Percentiles rank a stretch among this genome's conserved stretches.
Evolutionary conservation across 805 yeast species (phyloP).

Genomic region (Metschnikowia proteae): DNA sequence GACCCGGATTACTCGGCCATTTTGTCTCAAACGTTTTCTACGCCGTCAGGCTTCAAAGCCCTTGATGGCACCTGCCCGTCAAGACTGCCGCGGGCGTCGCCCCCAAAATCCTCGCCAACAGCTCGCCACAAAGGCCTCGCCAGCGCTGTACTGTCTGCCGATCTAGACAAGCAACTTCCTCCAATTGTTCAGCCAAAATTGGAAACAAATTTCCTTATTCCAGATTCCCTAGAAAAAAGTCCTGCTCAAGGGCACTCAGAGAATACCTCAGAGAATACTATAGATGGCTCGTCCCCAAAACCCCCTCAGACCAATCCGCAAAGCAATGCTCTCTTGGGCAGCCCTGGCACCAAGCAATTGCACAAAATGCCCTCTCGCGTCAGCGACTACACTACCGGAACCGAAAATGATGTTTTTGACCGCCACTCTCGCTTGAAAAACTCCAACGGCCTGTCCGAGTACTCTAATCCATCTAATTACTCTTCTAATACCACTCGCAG

Average conservation of each 20-base stretch:
- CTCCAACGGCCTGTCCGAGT: slow-evolving; percentile 23
- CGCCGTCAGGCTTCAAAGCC: slow-evolving; percentile 12
- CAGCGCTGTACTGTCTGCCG: neutral
- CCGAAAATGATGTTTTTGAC: slow-evolving; percentile 18
- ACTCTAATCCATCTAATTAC: slow-evolving; percentile 39
- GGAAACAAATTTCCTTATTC: slow-evolving; percentile 1
- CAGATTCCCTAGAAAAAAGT: neutral
- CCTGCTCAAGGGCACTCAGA: neutral
- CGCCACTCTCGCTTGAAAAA: slow-evolving; percentile 6
- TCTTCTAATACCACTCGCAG: slow-evolving; percentile 27
- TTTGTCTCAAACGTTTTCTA: slow-evolving; percentile 18
- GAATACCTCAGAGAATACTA: neutral
- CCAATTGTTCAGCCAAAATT: slow-evolving; percentile 1
- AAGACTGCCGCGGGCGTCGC: neutral
- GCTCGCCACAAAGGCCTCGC: neutral
- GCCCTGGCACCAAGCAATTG: neutral
- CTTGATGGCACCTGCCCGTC: neutral
- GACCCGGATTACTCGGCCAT: slow-evolving; percentile 30
- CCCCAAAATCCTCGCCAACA: neutral
- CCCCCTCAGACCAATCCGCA: neutral
- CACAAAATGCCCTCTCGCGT: slow-evolving; percentile 17
- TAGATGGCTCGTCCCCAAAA: neutral
- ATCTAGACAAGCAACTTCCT: slow-evolving; percentile 13
- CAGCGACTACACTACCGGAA: slow-evolving; percentile 13
- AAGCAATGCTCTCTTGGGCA: neutral